Percentiles rank a stretch among this genome's conserved stretches.
Conservation (phyloP, 345 rosid genomes). For the Citropsis articulata region DNA sequence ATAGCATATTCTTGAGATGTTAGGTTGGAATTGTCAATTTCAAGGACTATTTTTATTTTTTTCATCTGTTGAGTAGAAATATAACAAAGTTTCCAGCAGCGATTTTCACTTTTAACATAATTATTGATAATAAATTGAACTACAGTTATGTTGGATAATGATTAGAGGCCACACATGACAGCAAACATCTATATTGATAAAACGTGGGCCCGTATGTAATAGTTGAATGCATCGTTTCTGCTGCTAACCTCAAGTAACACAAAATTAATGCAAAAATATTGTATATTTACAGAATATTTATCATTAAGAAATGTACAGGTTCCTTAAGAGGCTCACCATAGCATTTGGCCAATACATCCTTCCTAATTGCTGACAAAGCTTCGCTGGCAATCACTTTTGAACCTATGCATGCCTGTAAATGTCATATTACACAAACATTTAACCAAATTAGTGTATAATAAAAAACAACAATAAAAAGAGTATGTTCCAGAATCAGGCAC, state of each 20-base stretch:
- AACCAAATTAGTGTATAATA: conserved; percentile 3
- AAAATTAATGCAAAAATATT: neutral
- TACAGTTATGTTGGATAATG: too few relatives aligned
- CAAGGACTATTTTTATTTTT: too few relatives aligned
- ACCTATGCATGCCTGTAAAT: conserved; percentile 91
- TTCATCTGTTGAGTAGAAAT: neutral
- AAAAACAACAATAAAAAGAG: neutral
- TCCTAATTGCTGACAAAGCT: conserved; percentile 83
- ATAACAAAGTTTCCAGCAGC: neutral
- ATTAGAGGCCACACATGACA: neutral
- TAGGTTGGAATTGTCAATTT: neutral
- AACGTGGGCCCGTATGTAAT: neutral
- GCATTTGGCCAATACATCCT: conserved; percentile 98
- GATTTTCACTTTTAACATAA: neutral
- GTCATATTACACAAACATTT: neutral
- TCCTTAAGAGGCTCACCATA: conserved; percentile 58
- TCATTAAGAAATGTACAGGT: neutral
- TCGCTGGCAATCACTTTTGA: conserved; percentile 96
- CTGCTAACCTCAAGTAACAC: neutral
- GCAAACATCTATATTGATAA: too few relatives aligned
- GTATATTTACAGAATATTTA: neutral
- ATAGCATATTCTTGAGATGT: neutral
- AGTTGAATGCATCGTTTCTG: neutral
- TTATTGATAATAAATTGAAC: neutral
- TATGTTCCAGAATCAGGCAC: neutral